Conservation (phyloP, 2,329 filamentous ascomycete genomes). For the Colletotrichum sp. region DNA sequence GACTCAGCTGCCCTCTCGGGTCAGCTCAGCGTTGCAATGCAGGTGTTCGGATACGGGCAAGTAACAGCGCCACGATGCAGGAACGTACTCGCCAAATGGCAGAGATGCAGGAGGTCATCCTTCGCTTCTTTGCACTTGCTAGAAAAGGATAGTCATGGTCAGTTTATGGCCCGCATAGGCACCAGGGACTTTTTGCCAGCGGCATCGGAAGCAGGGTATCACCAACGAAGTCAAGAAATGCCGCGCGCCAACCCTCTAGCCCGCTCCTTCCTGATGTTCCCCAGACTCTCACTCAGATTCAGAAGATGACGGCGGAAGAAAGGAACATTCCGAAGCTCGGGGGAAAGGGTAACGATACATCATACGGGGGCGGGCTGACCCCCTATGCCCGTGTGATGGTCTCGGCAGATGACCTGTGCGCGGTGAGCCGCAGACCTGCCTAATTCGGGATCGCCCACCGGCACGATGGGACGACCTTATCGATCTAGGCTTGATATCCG, state of each 20-base stretch:
- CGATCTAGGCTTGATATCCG: background rate
- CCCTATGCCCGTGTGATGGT: background rate
- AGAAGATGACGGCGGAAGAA: background rate
- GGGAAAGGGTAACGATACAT: background rate
- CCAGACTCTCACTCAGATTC: background rate
- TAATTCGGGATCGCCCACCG: conserved; percentile 5
- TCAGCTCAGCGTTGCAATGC: background rate
- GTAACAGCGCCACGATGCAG: background rate
- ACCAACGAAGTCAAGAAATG: background rate
- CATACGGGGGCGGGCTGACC: background rate
- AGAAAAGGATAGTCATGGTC: background rate
- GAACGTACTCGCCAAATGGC: background rate
- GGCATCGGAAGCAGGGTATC: background rate
- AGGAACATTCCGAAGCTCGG: background rate
- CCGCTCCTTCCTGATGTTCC: background rate
- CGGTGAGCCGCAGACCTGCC: conserved; percentile 16
- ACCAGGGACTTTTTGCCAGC: background rate
- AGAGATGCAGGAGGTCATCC: conserved; percentile 11
- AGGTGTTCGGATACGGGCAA: background rate
- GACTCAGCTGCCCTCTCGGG: background rate
- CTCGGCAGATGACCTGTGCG: conserved; percentile 11
- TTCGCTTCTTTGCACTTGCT: background rate
- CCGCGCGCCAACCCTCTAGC: background rate
- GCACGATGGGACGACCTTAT: conserved; percentile 9
- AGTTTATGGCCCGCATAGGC: background rate